These are phyloP conservation scores for Sporothrix sp. DNA, from an alignment of 2,329 filamentous ascomycete genomes.

Conservation along the genomic window DNA sequence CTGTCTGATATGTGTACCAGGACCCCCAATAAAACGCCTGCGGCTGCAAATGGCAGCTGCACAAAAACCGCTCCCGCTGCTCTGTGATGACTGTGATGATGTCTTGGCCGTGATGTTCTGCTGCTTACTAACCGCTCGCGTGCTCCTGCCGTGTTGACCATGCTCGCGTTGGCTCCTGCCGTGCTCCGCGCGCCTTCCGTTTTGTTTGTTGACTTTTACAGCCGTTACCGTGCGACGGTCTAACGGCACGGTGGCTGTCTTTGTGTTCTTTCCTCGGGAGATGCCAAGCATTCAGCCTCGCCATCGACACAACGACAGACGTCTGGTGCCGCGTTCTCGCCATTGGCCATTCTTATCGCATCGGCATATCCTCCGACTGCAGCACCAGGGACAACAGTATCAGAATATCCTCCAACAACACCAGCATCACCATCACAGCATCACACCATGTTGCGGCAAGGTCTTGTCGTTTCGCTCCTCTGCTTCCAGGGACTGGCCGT, in stretches of 20 bases:
- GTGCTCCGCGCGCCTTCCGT: too few species aligned
- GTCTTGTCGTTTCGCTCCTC: not conserved
- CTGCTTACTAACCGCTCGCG: too few species aligned
- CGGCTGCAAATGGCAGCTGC: too few species aligned
- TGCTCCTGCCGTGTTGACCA: not conserved
- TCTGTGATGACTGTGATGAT: not conserved
- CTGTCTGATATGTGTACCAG: too few species aligned
- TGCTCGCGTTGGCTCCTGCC: not conserved
- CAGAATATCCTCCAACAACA: not conserved
- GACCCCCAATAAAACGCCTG: too few species aligned
- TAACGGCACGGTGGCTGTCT: not conserved
- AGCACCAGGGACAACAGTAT: not conserved
- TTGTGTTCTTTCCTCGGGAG: conserved; percentile 3
- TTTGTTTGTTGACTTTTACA: not conserved
- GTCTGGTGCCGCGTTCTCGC: too few species aligned
- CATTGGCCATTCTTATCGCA: too few species aligned
- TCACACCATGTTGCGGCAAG: not conserved
- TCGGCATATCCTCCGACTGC: too few species aligned
- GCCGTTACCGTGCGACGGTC: not conserved
- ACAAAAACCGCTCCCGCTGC: too few species aligned
- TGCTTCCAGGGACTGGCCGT: not conserved
- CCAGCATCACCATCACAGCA: not conserved
- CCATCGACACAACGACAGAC: too few species aligned
- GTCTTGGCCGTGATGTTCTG: too few species aligned
- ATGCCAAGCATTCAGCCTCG: not conserved